Percentiles rank a stretch among this genome's conserved stretches.
Conservation (phyloP, 208 protist species). For the Trypanosoma cruzi region DNA sequence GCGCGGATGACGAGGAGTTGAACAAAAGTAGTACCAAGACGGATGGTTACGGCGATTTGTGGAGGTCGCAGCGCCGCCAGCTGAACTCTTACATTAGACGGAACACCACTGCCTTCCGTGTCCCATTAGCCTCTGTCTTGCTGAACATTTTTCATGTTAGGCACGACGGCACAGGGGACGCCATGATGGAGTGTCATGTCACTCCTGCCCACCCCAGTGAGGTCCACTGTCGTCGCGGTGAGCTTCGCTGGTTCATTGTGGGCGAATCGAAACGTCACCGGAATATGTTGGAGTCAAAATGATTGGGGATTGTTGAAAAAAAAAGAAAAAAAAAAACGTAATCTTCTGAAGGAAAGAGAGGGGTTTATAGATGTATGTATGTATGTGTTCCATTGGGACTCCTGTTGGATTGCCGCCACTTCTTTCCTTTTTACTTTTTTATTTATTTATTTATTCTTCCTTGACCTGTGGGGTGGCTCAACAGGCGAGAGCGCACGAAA, state of each 20-base stretch:
- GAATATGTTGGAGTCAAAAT: slow-evolving; percentile 24
- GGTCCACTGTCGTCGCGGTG: slow-evolving; percentile 21
- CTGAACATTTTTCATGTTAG: slow-evolving; percentile 34
- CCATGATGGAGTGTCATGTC: slow-evolving; percentile 5
- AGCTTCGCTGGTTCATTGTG: slow-evolving; percentile 32
- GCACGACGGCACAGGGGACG: not conserved
- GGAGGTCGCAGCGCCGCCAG: not conserved
- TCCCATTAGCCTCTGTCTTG: slow-evolving; percentile 30
- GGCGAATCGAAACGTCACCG: slow-evolving; percentile 35
- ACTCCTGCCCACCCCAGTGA: slow-evolving; percentile 6
- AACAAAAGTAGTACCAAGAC: not conserved
- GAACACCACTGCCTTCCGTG: slow-evolving; percentile 25
- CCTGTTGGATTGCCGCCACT: too few species aligned
- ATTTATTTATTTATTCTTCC: slow-evolving; percentile 5
- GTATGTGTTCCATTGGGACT: not conserved
- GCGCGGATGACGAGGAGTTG: not conserved
- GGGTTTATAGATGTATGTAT: slow-evolving; percentile 7
- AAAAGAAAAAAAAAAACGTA: not conserved
- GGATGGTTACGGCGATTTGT: not conserved
- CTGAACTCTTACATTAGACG: slow-evolving; percentile 11
- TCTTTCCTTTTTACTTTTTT: slow-evolving; percentile 11
- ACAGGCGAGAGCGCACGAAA: not conserved
- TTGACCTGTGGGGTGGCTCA: not conserved
- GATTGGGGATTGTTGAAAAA: not conserved
- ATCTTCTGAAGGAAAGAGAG: not conserved